Percentiles rank a stretch among this genome's conserved stretches.
Evolutionary conservation across 2,329 filamentous ascomycete genomes (phyloP).

Genomic region (Dryadomyces sulphureus): DNA sequence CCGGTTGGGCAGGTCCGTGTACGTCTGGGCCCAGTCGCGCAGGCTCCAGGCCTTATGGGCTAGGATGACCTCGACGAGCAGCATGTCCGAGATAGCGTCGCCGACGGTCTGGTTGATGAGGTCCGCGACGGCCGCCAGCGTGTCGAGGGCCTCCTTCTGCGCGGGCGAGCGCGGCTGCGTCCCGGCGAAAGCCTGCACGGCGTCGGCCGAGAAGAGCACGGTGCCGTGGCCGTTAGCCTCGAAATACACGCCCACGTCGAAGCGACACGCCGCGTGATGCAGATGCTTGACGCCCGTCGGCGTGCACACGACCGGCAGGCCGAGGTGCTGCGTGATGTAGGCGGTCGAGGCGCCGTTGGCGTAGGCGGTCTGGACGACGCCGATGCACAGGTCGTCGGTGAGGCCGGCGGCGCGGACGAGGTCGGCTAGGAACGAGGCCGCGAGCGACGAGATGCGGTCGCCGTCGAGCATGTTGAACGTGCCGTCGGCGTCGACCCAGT

Average conservation of each 20-base stretch:
- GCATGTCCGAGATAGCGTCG: slow-evolving; percentile 88
- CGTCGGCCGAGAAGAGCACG: slow-evolving; percentile 80
- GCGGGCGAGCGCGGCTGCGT: slow-evolving; percentile 80
- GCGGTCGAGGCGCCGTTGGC: slow-evolving; percentile 90
- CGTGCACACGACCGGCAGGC: slow-evolving; percentile 83
- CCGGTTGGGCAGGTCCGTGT: slow-evolving; percentile 86
- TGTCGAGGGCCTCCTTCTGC: slow-evolving; percentile 78
- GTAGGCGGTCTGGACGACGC: slow-evolving; percentile 93
- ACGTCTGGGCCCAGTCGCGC: slow-evolving; percentile 83
- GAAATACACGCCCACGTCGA: slow-evolving; percentile 95
- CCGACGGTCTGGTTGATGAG: slow-evolving; percentile 98
- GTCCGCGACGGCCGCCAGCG: slow-evolving; percentile 67
- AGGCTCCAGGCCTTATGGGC: slow-evolving; percentile 88
- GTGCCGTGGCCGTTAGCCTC: slow-evolving; percentile 98
- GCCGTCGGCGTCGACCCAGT: slow-evolving; percentile 70
- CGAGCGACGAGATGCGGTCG: slow-evolving; percentile 89
- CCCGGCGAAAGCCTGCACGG: slow-evolving; percentile 61
- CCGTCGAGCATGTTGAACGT: slow-evolving; percentile 89
- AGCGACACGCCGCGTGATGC: slow-evolving; percentile 89
- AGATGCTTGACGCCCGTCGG: slow-evolving; percentile 94
- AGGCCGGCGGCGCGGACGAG: slow-evolving; percentile 70
- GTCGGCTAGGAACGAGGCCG: slow-evolving; percentile 88
- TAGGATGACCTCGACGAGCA: slow-evolving; percentile 89
- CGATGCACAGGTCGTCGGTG: slow-evolving; percentile 68
- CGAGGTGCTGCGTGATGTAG: slow-evolving; percentile 77